Evolutionary conservation across 495 filamentous ascomycete species (phyloP).

Genomic region (Penicillium canescens): DNA sequence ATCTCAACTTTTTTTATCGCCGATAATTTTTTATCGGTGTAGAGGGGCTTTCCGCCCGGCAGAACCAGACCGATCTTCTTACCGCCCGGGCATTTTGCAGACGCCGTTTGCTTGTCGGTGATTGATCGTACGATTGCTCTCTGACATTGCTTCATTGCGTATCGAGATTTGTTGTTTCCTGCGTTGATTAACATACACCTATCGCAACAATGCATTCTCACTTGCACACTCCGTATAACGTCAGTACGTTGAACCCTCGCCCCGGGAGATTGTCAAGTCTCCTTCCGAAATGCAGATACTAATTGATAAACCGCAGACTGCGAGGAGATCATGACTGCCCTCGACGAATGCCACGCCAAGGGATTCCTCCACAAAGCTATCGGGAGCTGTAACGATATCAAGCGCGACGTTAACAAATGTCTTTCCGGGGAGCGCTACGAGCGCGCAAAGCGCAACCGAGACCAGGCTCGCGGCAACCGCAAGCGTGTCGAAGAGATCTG

Average conservation of each 20-base stretch:
- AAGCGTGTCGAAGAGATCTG: constrained; percentile 69
- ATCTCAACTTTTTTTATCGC: constrained; percentile 23
- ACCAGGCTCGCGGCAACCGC: constrained; percentile 65
- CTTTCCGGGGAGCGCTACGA: constrained; percentile 75
- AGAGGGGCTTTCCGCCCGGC: constrained; percentile 34
- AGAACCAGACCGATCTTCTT: constrained; percentile 26
- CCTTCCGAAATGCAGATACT: constrained; percentile 1
- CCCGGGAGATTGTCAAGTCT: background rate
- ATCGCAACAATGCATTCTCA: constrained; percentile 82
- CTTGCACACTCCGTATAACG: constrained; percentile 86
- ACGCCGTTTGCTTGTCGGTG: background rate
- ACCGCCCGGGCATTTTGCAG: constrained; percentile 33
- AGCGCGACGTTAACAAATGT: constrained; percentile 78
- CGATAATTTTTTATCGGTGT: constrained; percentile 38
- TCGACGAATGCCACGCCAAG: constrained; percentile 92
- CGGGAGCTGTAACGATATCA: constrained; percentile 87
- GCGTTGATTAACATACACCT: background rate
- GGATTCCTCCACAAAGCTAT: constrained; percentile 87
- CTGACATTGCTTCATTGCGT: background rate
- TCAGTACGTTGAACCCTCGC: constrained; percentile 55
- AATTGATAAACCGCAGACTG: constrained; percentile 61
- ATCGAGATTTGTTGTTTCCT: background rate
- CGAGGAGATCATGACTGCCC: constrained; percentile 85
- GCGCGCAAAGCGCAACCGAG: constrained; percentile 74
- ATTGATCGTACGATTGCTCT: constrained; percentile 8